phyloP scores from a whole-genome alignment of 2,329 filamentous ascomycete genomes.

The Dryadomyces sulphureus region DNA sequence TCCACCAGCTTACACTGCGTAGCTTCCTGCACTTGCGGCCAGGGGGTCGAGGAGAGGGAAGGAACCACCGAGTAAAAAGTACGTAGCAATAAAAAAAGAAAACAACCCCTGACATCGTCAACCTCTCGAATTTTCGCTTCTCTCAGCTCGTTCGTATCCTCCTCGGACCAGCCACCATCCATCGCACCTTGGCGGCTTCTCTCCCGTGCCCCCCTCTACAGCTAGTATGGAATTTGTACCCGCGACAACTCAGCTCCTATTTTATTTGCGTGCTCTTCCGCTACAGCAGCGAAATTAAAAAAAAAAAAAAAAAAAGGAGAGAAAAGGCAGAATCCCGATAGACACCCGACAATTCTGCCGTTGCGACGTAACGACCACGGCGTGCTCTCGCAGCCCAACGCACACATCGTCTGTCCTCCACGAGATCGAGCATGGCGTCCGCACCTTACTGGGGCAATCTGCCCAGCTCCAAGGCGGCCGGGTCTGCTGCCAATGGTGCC shows the following conservation, averaged over 20 bases:
- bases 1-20: background rate
- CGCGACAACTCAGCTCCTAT: background rate
- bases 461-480: constrained; percentile 29
- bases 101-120: constrained; percentile 4
- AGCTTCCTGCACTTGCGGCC: background rate
- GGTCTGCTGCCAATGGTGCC: constrained; percentile 23
- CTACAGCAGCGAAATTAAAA: background rate
- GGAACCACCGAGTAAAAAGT: background rate
- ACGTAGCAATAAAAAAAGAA: background rate
- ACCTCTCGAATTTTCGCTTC: constrained; percentile 1
- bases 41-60: background rate
- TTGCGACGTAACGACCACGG: constrained; percentile 14
- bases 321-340: background rate
- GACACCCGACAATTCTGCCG: background rate
- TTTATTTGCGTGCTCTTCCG: background rate
- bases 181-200: too few species aligned
- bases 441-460: constrained; percentile 20
- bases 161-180: background rate
- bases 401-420: constrained; percentile 31
- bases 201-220: background rate
- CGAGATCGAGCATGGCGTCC: background rate
- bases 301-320: background rate
- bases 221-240: constrained; percentile 1
- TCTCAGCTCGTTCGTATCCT: background rate
- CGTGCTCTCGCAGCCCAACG: constrained; percentile 17